These are phyloP conservation scores for Thielaviopsis punctulata DNA, from an alignment of 2,329 filamentous ascomycete genomes.

Conservation along the genomic window DNA sequence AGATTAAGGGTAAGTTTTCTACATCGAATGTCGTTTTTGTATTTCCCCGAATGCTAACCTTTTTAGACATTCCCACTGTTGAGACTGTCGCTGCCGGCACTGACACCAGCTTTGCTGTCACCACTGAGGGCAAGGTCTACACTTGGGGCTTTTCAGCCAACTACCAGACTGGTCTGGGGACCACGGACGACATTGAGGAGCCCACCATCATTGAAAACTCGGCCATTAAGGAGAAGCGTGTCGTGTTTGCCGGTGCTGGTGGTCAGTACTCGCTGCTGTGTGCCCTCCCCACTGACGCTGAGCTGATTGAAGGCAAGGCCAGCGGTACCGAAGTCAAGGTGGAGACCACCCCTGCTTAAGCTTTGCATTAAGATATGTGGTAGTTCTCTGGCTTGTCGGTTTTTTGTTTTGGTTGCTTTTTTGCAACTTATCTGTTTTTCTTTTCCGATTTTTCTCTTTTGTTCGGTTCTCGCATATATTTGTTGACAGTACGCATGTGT, in stretches of 20 bases:
- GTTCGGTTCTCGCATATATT: neutral
- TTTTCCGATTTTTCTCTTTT: neutral
- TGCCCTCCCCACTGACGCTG: slow-evolving; percentile 21
- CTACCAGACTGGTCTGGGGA: slow-evolving; percentile 64
- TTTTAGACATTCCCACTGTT: slow-evolving; percentile 9
- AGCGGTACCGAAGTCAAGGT: slow-evolving; percentile 17
- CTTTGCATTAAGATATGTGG: neutral
- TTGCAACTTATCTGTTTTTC: neutral
- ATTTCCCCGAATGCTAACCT: slow-evolving; percentile 1
- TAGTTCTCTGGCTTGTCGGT: neutral
- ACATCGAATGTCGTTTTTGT: too few species aligned
- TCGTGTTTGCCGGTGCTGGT: slow-evolving; percentile 69
- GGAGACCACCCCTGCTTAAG: slow-evolving; percentile 5
- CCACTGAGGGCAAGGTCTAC: slow-evolving; percentile 52
- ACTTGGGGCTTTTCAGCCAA: slow-evolving; percentile 68
- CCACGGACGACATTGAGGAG: slow-evolving; percentile 44
- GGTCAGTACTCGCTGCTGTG: slow-evolving; percentile 64
- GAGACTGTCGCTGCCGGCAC: slow-evolving; percentile 41
- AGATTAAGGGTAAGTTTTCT: slow-evolving; percentile 16
- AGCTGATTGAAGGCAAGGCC: slow-evolving; percentile 14
- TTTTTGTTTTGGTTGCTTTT: neutral
- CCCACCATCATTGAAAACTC: slow-evolving; percentile 55
- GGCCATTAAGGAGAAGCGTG: slow-evolving; percentile 55
- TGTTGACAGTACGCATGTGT: neutral
- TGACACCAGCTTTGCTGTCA: slow-evolving; percentile 60